Base-by-base conservation (phyloP, 805 yeast species). In the Lipomyces sp. region DNA sequence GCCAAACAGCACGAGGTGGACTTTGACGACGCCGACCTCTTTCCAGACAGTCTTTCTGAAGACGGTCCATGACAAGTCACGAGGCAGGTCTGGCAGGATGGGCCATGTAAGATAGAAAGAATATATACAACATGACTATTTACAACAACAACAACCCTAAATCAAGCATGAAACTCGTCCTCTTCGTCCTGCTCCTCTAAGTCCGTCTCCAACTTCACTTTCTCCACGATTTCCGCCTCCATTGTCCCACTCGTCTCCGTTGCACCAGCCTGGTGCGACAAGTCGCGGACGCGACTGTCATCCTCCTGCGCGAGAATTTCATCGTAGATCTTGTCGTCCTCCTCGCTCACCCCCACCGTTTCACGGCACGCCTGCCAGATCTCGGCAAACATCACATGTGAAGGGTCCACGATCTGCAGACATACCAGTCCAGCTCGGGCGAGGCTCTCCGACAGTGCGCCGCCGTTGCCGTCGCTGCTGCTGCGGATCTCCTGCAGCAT, bases 361-460 rank as follows among this genome's bases (percentile, higher is more conserved):
- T 37, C 40, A n/a, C 49, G 42, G 19, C 42, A 36, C 21, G 26
- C 16, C 26, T 33, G 42, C 19, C 44, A 35, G 21, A 48, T 48
- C 21, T 47, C 49, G 7, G 28, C 16, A 34, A 36, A 51, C 35
- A 42, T 18, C 18, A 39, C 51, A 2, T 38, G 39, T 8, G 32
- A 6, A 22, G 57, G 57, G 43, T 53, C 57, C 28, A 39, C 55
- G 18, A 42, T 6, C n/a, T 37, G 19, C 35, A 53, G 31, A 28
- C 57, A 53, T 5, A 53, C 37, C n/a, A 28, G 26, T 28, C 31
- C 29, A 1, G 55, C 41, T 24, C 23, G 26, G 11, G 28, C 8
- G 16, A 53, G 14, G 43, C 4, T 10, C 13, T 24, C 31, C 16
- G 32, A 34, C 23, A 31, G 45, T 2, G 14, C 14, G 4, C 47